phyloP scores from a whole-genome alignment of 164 flowering plant genomes.

The Umbilicus rupestris region DNA sequence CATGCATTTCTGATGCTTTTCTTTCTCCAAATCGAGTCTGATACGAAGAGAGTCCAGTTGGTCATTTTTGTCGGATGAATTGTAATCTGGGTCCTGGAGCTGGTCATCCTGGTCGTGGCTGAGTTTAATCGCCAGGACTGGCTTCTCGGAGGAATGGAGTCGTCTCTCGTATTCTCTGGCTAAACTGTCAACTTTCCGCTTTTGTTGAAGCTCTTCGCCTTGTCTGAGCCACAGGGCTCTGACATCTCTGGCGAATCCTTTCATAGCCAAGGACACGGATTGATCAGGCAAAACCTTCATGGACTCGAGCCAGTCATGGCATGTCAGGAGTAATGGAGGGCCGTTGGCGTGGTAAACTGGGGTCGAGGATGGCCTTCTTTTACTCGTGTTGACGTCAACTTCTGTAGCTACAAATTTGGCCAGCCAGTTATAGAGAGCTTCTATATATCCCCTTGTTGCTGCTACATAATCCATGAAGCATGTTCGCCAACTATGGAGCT shows the following conservation, averaged over 20 bases:
- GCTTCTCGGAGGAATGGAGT: conserved; percentile 39
- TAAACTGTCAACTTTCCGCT: conserved; percentile 66
- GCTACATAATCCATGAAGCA: conserved; percentile 48
- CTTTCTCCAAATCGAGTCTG: conserved; percentile 54
- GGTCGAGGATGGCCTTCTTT: conserved; percentile 21
- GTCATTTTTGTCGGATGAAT: conserved; percentile 48
- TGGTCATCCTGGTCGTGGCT: conserved; percentile 28
- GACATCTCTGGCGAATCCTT: conserved; percentile 64
- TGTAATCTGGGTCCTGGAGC: conserved; percentile 27
- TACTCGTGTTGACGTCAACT: conserved; percentile 47
- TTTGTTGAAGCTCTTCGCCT: conserved; percentile 76
- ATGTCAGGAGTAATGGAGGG: conserved; percentile 58
- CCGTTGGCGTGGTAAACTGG: conserved; percentile 33
- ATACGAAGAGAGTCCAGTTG: conserved; percentile 38
- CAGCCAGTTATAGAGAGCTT: conserved; percentile 73
- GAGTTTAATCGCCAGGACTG: conserved; percentile 37
- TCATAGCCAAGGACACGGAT: conserved; percentile 46
- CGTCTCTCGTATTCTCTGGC: conserved; percentile 69
- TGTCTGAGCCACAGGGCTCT: conserved; percentile 67
- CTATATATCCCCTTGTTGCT: conserved; percentile 61
- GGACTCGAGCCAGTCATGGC: conserved; percentile 55
- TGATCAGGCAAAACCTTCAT: conserved; percentile 62
- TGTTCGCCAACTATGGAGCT: conserved; percentile 74
- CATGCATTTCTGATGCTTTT: conserved; percentile 55
- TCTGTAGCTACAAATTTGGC: conserved; percentile 69